Base-by-base conservation (phyloP, 805 yeast species). In the Geotrichum ghanense region DNA sequence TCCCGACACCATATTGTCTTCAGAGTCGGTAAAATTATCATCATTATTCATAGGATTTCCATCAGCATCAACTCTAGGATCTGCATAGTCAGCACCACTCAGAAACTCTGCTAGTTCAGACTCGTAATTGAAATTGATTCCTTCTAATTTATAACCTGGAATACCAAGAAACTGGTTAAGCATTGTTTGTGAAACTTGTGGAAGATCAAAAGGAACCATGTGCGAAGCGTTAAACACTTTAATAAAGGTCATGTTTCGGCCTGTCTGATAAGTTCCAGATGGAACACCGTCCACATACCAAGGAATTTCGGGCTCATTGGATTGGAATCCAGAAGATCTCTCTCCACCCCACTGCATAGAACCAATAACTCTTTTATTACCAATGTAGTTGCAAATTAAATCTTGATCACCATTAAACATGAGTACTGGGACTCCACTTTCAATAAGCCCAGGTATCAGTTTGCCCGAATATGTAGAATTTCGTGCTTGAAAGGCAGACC, bases 141-240 rank as follows among this genome's bases (percentile, higher is more conserved):
- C 10, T 19, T 31, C 37, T 19, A 31, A 6, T 7, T 24, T 5
- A 31, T 10, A 31, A n/a, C 37, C 34, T 14, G 52, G 43, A 22
- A 58, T 43, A 2, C 64, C 62, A 6, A 51, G 45, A 47, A 67
- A 66, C 19, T 55, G 52, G 41, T 86, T 88, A 37, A 88, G 65
- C 51, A 89, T 64, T 17, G 87, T 85, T 53, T 88, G 71, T 6
- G 89, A 75, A 23, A 75, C 72, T 41, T 72, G 76, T 1, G 92
- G 83, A 45, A 76, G 66, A 60, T 89, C 97, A 53, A 75, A 81
- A 1, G 97, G 95, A 22, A 88, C 92, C 97, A 92, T 90, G 60
- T 92, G 97, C 2, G 95, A 82, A 0, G 95, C 78, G 54, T 84
- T 76, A 60, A 65, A 75, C 1, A 90, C 77, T 48, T 78, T 76